These are phyloP conservation scores for Naegleria gruberi DNA, from an alignment of 208 protist species.

Conservation along the genomic window DNA sequence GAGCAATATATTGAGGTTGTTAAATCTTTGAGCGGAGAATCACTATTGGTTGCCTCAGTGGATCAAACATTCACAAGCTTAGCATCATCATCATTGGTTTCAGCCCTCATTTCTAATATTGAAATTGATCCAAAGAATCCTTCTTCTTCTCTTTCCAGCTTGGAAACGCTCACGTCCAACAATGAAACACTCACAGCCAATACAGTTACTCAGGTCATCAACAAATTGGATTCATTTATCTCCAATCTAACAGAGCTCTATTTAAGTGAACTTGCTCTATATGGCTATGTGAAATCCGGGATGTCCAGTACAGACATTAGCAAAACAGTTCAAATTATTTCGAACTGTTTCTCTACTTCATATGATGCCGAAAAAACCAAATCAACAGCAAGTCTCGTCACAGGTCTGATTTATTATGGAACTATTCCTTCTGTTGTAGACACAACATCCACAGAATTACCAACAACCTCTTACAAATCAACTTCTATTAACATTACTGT, in stretches of 20 bases:
- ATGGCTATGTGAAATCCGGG: neutral
- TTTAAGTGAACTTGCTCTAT: neutral
- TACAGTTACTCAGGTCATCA: neutral
- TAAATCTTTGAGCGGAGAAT: neutral
- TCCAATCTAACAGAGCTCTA: neutral
- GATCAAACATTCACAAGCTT: neutral
- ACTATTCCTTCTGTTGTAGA: neutral
- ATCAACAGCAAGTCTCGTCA: neutral
- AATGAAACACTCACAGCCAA: neutral
- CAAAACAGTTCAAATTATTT: neutral
- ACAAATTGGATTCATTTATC: neutral
- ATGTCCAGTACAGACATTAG: neutral
- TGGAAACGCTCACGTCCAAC: neutral
- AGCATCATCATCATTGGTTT: neutral
- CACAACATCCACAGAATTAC: neutral
- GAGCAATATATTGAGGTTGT: neutral
- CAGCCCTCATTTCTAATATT: neutral
- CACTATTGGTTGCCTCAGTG: neutral
- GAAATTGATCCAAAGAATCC: neutral
- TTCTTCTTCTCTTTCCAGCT: neutral
- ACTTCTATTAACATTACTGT: neutral
- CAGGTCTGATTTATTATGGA: neutral
- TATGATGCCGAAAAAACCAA: neutral
- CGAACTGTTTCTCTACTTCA: neutral
- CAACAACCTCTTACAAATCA: neutral